phyloP scores from a whole-genome alignment of 2,329 filamentous ascomycete genomes.

The Calonectria naviculata region DNA sequence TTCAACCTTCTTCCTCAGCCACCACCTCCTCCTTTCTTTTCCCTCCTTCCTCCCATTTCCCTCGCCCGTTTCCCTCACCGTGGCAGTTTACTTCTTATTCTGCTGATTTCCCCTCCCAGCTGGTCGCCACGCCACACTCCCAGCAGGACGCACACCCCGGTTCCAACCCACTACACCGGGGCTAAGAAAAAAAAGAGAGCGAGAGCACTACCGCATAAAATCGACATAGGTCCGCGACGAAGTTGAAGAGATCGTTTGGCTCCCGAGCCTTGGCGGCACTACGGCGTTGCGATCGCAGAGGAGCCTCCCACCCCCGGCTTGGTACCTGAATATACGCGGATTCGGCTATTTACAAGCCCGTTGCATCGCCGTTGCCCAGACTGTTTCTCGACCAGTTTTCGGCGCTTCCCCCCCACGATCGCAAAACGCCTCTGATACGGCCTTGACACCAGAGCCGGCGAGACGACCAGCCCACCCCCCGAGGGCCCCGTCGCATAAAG shows the following conservation, averaged over 20 bases:
- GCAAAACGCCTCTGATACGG: background rate
- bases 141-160: background rate
- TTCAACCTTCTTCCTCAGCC: background rate
- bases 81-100: background rate
- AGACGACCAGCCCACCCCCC: background rate
- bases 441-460: background rate
- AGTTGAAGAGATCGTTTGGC: constrained; percentile 24
- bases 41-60: background rate
- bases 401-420: background rate
- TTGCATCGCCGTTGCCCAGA: background rate
- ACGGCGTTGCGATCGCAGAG: constrained; percentile 35
- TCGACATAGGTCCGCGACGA: constrained; percentile 4
- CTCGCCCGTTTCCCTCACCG: background rate
- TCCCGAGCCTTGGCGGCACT: constrained; percentile 38
- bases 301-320: constrained; percentile 19
- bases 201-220: background rate
- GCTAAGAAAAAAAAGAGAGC: constrained; percentile 6
- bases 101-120: background rate
- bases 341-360: background rate
- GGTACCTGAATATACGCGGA: background rate
- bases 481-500: constrained; percentile 24
- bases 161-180: background rate
- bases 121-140: background rate
- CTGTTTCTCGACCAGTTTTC: background rate
- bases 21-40: background rate